Evolutionary conservation across 2,329 filamentous ascomycete genomes (phyloP), one percentile per base, ranked within the genome.

Genomic region (Trichoderma sp.): DNA sequence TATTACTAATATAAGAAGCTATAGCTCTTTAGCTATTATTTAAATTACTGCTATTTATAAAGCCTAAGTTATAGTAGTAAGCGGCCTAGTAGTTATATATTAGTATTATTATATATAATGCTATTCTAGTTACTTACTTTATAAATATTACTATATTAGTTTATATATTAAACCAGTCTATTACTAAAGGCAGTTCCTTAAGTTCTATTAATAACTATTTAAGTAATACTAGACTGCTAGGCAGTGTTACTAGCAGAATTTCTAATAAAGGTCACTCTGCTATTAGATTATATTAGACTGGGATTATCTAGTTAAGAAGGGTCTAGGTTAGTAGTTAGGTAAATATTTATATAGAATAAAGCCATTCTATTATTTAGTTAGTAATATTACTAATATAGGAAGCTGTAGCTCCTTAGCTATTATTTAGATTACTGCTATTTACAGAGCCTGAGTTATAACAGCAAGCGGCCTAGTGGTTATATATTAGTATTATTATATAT

Each of bases 121-220:
- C n/a, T n/a, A n/a, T n/a, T n/a, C n/a, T n/a, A n/a, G 14, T 61
- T 34, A 48, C 45, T 51, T n/a, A 48, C 63, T 39, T 51, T 34
- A 7, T 64, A 54, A 30, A 54, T 62, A 19, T 55, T 63, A 6
- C 58, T 47, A 24, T 61, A 61, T 44, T 61, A 47, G 47, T 61
- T 61, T 2, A 66, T 50, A 39, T 41, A 64, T 60, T 66, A 59
- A 45, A 55, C 41, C 17, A 83, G 72, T 1, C 80, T 81, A 34
- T 79, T 78, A 5, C 78, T 79, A n/a, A 73, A 70, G 7, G 72
- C 65, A 9, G 80, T 79, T 39, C 81, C 81, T 7, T 69, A 70
- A 1, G 76, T 74, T 30, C 82, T 82, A 44, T 84, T 81, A 7
- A 69, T 68, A 65, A 74, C 71, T 74, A 76, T 76, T 65, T 74